A percentile compares a stretch with the other conserved stretches of the same genome.
These are phyloP conservation scores for Mediolabrus comicus DNA, from an alignment of 108 stramenopile genomes.

Conservation along the genomic window DNA sequence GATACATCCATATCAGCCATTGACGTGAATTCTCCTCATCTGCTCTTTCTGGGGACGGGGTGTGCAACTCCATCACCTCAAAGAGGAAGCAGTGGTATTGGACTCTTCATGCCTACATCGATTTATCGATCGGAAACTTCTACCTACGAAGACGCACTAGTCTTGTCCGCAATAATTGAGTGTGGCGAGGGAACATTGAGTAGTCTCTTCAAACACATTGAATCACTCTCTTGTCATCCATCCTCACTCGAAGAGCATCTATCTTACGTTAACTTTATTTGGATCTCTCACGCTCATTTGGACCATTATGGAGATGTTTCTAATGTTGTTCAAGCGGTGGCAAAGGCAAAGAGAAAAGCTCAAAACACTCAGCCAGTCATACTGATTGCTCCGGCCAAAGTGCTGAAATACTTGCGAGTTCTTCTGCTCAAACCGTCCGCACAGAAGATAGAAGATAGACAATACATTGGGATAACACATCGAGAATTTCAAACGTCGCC, in stretches of 20 bases:
- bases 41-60: slow-evolving; percentile 81
- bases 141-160: slow-evolving; percentile 8
- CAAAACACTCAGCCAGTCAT: slow-evolving; percentile 33
- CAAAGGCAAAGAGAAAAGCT: slow-evolving; percentile 21
- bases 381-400: slow-evolving; percentile 55
- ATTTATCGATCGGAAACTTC: not conserved
- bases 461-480: slow-evolving; percentile 42
- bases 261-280: slow-evolving; percentile 55
- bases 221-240: not conserved
- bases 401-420: slow-evolving; percentile 43
- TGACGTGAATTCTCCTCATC: slow-evolving; percentile 24
- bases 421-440: slow-evolving; percentile 10
- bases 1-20: slow-evolving; percentile 6
- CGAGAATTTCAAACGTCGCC: slow-evolving; percentile 48
- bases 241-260: slow-evolving; percentile 28
- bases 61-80: slow-evolving; percentile 81
- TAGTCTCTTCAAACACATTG: slow-evolving; percentile 50
- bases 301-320: slow-evolving; percentile 82
- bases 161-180: slow-evolving; percentile 56
- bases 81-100: slow-evolving; percentile 74
- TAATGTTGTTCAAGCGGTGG: slow-evolving; percentile 40
- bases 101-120: slow-evolving; percentile 50
- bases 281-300: slow-evolving; percentile 85
- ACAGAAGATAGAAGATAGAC: not conserved
- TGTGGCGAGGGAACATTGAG: slow-evolving; percentile 76